Evolutionary conservation across 2,329 filamentous ascomycete genomes (phyloP), one percentile per base, ranked within the genome.

Genomic region (Thermoascus crustaceus): DNA sequence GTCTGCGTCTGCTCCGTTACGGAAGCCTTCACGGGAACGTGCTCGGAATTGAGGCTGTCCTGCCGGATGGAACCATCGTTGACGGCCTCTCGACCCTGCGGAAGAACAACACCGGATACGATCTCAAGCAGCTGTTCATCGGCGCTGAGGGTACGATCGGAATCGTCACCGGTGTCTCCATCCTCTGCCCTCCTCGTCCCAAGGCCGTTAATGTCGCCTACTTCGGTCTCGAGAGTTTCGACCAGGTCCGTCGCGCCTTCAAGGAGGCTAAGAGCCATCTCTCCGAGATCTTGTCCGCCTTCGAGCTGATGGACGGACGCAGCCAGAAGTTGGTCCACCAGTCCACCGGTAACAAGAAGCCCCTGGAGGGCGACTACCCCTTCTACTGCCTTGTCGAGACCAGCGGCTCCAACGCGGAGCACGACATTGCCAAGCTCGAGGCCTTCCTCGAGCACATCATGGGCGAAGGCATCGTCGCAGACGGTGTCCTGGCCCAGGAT

Each of bases 71-170:
- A 35, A 95, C 87, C 5, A 75, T 98, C 48, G 73, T 98, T 30
- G 80, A 96, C 50, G 87, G 95, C 50, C 77, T 98, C 20, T 82
- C 78, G 48, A 88, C 76, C 40, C 71, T 98, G 39, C 79, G 91
- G 47, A 98, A 98, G 72, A 96, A 98, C 72, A 98, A 98, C 68
- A 98, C 91, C 2, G 91, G 91, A 18, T 98, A 96, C 63, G 93
- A 98, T 58, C 64, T 95, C 38, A 95, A 95, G 69, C 89, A 95
- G 63, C 75, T 95, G 22, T 95, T 98, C 60, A 94, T 98, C 52
- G 91, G 91, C 30, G 85, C 80, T 20, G 91, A 98, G 63, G 91
- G 91, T 16, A 96, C 91, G 4, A 82, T 96, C 44, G 91, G 91
- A 35, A 83, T 96, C 52, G 84, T 98, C 51, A 98, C 91, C 11